Conservation (phyloP, 2,329 filamentous ascomycete genomes). For the Byssothecium circinans region DNA sequence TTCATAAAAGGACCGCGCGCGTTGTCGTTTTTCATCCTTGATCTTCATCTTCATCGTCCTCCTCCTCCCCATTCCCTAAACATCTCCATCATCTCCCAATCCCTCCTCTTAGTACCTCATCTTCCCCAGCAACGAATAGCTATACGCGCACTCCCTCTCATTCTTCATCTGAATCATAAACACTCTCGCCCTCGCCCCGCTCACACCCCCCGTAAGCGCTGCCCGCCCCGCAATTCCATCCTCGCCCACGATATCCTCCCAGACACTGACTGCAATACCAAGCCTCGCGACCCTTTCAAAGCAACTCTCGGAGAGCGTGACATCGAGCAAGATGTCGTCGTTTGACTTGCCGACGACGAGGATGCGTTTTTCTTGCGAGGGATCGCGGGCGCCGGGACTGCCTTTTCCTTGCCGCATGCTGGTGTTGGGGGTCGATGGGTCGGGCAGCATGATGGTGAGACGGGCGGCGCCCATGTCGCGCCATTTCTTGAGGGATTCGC, state of each 20-base stretch:
- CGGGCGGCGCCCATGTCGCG: conserved; percentile 84
- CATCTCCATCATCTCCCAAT: too few species aligned
- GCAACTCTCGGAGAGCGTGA: conserved; percentile 79
- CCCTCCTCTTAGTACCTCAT: conserved; percentile 45
- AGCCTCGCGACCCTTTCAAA: conserved; percentile 82
- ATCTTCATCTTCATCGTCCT: too few species aligned
- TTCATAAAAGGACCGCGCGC: too few species aligned
- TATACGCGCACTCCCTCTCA: conserved; percentile 53
- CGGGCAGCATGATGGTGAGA: conserved; percentile 78
- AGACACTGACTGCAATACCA: conserved; percentile 86
- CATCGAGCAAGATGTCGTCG: conserved; percentile 73
- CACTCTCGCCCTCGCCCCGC: conserved; percentile 57
- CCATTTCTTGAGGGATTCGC: conserved; percentile 77
- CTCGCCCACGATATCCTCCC: conserved; percentile 60
- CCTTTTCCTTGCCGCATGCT: conserved; percentile 31
- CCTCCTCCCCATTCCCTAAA: too few species aligned
- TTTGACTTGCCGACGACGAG: conserved; percentile 73
- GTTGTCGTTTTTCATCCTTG: too few species aligned
- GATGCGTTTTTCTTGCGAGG: conserved; percentile 76
- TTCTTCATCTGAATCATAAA: conserved; percentile 65
- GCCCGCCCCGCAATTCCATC: conserved; percentile 63
- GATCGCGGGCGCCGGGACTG: conserved; percentile 42
- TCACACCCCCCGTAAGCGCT: conserved; percentile 59
- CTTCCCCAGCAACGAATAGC: conserved; percentile 54
- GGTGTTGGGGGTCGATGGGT: conserved; percentile 31